Percentiles rank a stretch among this genome's conserved stretches.
Conservation (phyloP, 2,329 filamentous ascomycete genomes). For the Scolecobasidium constrictum region DNA sequence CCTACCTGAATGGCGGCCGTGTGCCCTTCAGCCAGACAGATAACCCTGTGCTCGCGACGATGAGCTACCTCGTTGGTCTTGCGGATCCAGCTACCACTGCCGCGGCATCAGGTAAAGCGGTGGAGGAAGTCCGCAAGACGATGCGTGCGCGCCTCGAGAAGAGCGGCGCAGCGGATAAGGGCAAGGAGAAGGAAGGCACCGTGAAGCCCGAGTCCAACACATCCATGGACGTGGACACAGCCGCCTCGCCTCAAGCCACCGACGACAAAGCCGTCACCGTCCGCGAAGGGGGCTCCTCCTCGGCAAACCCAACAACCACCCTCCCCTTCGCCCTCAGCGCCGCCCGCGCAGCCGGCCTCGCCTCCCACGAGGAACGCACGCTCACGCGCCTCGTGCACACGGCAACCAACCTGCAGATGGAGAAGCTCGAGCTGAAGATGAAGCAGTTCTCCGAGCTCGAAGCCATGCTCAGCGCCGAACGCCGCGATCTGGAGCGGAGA, state of each 20-base stretch:
- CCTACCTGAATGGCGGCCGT: conserved; percentile 59
- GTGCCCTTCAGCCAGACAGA: conserved; percentile 87
- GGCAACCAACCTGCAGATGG: conserved; percentile 83
- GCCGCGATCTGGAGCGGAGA: conserved; percentile 81
- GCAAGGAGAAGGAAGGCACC: conserved; percentile 40
- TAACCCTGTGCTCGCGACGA: conserved; percentile 93
- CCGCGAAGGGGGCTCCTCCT: conserved; percentile 7
- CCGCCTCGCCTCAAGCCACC: conserved; percentile 36
- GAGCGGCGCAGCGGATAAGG: conserved; percentile 42
- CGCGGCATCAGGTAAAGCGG: conserved; percentile 77
- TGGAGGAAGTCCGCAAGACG: conserved; percentile 72
- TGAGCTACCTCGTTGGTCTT: conserved; percentile 84
- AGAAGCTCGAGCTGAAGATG: conserved; percentile 92
- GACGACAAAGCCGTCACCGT: conserved; percentile 14
- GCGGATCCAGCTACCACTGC: conserved; percentile 85
- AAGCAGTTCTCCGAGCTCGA: conserved; percentile 97
- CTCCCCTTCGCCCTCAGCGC: conserved; percentile 80
- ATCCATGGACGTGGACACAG: conserved; percentile 51
- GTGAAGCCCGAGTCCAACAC: conserved; percentile 47
- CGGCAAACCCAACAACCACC: conserved; percentile 46
- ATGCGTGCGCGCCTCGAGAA: conserved; percentile 70
- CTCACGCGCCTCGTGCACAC: conserved; percentile 89
- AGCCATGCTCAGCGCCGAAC: conserved; percentile 79
- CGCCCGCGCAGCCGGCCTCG: conserved; percentile 74
- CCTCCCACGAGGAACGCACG: conserved; percentile 92